Evolutionary conservation across 192 early-diverging fungal species (phyloP).

Genomic region (Polychytrium aggregatum): DNA sequence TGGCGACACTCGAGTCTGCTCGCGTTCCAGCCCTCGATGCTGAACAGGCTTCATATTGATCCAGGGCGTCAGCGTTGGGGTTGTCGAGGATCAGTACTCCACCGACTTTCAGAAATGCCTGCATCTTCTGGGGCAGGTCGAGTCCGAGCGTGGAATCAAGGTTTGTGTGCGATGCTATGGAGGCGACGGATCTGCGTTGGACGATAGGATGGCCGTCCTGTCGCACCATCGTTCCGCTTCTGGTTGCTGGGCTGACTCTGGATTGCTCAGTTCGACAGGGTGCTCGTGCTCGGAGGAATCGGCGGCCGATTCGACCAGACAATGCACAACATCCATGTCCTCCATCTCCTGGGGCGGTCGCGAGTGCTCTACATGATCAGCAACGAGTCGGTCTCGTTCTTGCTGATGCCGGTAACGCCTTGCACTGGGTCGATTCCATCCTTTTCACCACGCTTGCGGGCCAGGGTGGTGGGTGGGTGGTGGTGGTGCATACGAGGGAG

Average conservation of each 20-base stretch:
- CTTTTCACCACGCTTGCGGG: neutral
- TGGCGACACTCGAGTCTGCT: neutral
- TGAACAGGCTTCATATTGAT: slow-evolving; percentile 3
- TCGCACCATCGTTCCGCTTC: slow-evolving; percentile 3
- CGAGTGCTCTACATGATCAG: slow-evolving; percentile 55
- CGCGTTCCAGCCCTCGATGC: neutral
- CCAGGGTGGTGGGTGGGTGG: neutral
- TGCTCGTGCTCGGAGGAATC: slow-evolving; percentile 72
- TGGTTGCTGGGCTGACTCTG: neutral
- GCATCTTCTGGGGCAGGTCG: slow-evolving; percentile 14
- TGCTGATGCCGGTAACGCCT: slow-evolving; percentile 47
- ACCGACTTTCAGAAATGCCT: slow-evolving; percentile 93
- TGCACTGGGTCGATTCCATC: neutral
- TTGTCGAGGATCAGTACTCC: slow-evolving; percentile 35
- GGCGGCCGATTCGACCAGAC: slow-evolving; percentile 86
- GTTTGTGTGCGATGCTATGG: neutral
- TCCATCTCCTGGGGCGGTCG: slow-evolving; percentile 43
- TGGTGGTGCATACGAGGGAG: no score
- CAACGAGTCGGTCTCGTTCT: slow-evolving; percentile 61
- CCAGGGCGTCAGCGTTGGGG: slow-evolving; percentile 42
- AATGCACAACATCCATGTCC: slow-evolving; percentile 63
- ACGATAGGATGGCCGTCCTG: neutral
- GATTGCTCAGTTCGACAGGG: slow-evolving; percentile 13
- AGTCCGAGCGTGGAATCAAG: neutral
- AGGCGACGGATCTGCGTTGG: neutral